These are phyloP conservation scores for Boletus vinaceobasis DNA, from an alignment of 768 basidiomycete species.

Conservation along the genomic window DNA sequence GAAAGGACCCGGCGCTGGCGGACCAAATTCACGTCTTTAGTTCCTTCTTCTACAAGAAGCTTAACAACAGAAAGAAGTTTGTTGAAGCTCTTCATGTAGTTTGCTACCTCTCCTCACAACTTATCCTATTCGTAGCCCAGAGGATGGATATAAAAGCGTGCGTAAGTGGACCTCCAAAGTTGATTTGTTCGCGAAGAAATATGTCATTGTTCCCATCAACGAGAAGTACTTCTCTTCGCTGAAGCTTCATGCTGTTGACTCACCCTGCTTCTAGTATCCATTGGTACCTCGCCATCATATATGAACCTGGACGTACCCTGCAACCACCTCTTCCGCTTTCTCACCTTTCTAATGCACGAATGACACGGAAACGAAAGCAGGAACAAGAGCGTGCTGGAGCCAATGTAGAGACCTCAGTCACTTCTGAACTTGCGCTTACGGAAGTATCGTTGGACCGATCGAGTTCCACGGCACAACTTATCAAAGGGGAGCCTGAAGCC, in stretches of 20 bases:
- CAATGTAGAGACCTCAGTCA: background rate
- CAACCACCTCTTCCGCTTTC: conserved; percentile 41
- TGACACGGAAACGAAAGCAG: conserved; percentile 25
- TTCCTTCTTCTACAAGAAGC: conserved; percentile 97
- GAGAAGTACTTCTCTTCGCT: conserved; percentile 65
- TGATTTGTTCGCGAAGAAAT: conserved; percentile 87
- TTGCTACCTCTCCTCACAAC: conserved; percentile 10
- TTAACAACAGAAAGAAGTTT: conserved; percentile 61
- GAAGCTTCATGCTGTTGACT: background rate
- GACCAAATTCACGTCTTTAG: conserved; percentile 87
- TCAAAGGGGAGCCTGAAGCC: conserved; percentile 8
- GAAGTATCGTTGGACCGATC: conserved; percentile 1
- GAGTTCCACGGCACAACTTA: background rate
- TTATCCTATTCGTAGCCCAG: conserved; percentile 32
- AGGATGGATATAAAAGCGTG: conserved; percentile 79
- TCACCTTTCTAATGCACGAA: conserved; percentile 7
- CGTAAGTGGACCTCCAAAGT: conserved; percentile 92
- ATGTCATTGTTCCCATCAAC: conserved; percentile 93
- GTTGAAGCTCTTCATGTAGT: conserved; percentile 11
- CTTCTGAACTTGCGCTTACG: background rate
- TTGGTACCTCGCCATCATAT: conserved; percentile 97
- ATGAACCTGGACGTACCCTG: conserved; percentile 65
- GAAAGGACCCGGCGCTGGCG: conserved; percentile 55
- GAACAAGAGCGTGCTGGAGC: conserved; percentile 4
- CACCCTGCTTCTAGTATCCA: conserved; percentile 59